phyloP scores from a whole-genome alignment of 2,329 filamentous ascomycete species.

The Beauveria rudraprayagi region DNA sequence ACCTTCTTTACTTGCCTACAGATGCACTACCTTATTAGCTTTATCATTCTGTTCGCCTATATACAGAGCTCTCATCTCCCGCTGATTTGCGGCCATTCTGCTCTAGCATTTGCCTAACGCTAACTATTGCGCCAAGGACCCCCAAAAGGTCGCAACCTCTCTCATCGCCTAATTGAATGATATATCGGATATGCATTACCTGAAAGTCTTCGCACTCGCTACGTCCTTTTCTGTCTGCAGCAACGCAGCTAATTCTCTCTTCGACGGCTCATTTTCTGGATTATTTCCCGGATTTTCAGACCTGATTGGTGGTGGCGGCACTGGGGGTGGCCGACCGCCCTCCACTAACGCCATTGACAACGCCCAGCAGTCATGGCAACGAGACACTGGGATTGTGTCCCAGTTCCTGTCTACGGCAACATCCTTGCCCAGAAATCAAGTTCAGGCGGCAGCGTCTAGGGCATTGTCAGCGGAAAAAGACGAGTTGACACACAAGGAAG shows the following conservation, averaged over 20 bases:
- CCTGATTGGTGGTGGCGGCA: background rate
- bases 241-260: too few relatives aligned
- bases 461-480: background rate
- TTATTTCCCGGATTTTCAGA: background rate
- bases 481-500: background rate
- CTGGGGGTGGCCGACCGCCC: background rate
- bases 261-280: too few relatives aligned
- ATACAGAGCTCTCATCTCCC: background rate
- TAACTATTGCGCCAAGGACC: too few relatives aligned
- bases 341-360: background rate
- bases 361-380: background rate
- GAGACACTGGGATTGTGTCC: background rate
- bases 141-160: background rate
- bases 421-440: background rate
- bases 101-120: background rate
- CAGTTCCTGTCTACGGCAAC: background rate
- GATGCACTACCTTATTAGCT: background rate
- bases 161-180: background rate
- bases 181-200: background rate
- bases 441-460: background rate
- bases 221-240: too few relatives aligned
- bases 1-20: background rate
- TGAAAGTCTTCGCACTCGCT: too few relatives aligned
- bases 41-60: background rate
- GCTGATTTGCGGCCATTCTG: background rate